These are phyloP conservation scores for Gleditsia sinensis DNA, from an alignment of 306 rosid genomes.

Conservation along the genomic window DNA sequence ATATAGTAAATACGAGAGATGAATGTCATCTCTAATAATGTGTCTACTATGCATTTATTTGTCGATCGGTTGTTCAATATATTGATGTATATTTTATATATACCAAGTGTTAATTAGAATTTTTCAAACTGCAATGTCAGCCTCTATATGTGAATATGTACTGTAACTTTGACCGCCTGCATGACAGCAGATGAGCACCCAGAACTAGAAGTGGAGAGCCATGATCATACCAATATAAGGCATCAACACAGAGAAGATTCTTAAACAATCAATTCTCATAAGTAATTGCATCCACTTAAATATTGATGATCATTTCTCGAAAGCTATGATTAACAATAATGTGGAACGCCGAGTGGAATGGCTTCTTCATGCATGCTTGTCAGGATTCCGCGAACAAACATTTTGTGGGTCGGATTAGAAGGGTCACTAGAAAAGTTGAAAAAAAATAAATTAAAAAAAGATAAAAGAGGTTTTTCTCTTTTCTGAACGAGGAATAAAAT, in stretches of 20 bases:
- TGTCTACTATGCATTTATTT: too few species aligned
- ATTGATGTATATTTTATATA: too few species aligned
- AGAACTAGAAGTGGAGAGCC: neutral
- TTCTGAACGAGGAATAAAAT: constrained; percentile 11
- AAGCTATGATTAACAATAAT: constrained; percentile 9
- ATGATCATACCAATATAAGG: neutral
- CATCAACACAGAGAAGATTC: constrained; percentile 7
- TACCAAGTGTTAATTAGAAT: too few species aligned
- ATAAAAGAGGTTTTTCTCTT: constrained; percentile 9
- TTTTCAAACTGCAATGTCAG: too few species aligned
- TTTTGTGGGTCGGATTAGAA: constrained; percentile 22
- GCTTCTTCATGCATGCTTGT: constrained; percentile 13
- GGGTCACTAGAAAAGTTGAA: constrained; percentile 27
- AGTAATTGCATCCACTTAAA: neutral
- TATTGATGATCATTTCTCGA: neutral
- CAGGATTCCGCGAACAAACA: constrained; percentile 24
- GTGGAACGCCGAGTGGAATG: neutral
- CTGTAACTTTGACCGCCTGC: neutral
- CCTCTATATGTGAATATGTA: neutral
- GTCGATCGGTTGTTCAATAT: too few species aligned
- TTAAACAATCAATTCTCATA: neutral
- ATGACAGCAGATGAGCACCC: too few species aligned
- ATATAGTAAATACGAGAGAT: too few species aligned
- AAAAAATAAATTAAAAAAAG: too few species aligned
- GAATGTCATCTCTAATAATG: too few species aligned